Conservation (phyloP, 192 early-diverging fungal genomes). For the Backusella circina region DNA sequence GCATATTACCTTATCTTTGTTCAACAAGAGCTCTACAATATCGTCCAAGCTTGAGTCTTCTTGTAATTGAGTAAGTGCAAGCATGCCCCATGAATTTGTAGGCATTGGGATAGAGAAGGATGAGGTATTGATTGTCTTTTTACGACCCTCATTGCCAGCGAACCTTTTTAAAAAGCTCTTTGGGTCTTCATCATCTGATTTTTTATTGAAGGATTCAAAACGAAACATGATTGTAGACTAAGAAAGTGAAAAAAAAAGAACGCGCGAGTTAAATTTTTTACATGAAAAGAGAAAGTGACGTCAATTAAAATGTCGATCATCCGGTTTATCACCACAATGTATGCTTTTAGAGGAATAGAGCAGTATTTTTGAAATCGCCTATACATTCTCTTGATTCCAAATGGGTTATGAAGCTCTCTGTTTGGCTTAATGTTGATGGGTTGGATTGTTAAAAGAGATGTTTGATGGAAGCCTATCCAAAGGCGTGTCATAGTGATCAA, state of each 20-base stretch:
- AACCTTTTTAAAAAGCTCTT: slow-evolving; percentile 15
- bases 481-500: too few relatives aligned
- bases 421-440: too few relatives aligned
- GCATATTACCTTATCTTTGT: slow-evolving; percentile 3
- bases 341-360: too few relatives aligned
- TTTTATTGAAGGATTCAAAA: slow-evolving; percentile 7
- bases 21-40: slow-evolving; percentile 18
- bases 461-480: too few relatives aligned
- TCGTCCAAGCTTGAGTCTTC: slow-evolving; percentile 22
- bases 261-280: neutral
- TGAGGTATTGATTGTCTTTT: slow-evolving; percentile 2
- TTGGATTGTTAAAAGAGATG: too few relatives aligned
- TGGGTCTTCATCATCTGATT: neutral
- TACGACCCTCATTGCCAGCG: neutral
- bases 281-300: neutral
- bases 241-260: neutral
- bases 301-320: neutral
- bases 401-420: too few relatives aligned
- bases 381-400: too few relatives aligned
- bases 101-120: slow-evolving; percentile 34
- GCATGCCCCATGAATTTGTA: slow-evolving; percentile 35
- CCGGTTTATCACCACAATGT: too few relatives aligned
- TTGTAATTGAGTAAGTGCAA: slow-evolving; percentile 19
- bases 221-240: slow-evolving; percentile 4
- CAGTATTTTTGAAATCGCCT: too few relatives aligned